Conservation (phyloP, 495 filamentous ascomycete genomes). For the Daldinia childiae region DNA sequence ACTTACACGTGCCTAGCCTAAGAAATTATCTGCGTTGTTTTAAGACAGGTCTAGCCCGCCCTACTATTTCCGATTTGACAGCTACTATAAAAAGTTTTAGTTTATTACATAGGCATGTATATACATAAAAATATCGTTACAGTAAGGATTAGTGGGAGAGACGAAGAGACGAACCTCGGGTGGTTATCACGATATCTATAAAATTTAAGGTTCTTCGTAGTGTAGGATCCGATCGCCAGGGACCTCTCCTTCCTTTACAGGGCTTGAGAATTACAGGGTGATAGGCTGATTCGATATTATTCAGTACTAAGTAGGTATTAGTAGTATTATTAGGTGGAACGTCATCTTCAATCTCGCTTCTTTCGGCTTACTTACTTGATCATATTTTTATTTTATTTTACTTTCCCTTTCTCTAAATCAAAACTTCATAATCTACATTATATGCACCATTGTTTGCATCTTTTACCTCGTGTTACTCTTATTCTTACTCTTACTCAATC, state of each 20-base stretch:
- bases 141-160: slow-evolving; percentile 14
- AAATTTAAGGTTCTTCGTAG: slow-evolving; percentile 10
- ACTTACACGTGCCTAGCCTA: not conserved
- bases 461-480: not conserved
- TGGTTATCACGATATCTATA: slow-evolving; percentile 22
- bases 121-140: not conserved
- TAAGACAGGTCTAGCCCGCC: not conserved
- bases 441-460: not conserved
- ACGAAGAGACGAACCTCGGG: slow-evolving; percentile 16
- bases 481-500: no score
- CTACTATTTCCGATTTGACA: not conserved
- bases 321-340: slow-evolving; percentile 17
- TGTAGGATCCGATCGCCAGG: not conserved
- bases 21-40: not conserved
- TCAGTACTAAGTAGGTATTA: not conserved
- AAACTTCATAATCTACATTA: not conserved
- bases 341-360: slow-evolving; percentile 26
- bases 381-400: not conserved
- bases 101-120: no score
- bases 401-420: not conserved
- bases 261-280: not conserved
- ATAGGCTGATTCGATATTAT: slow-evolving; percentile 4
- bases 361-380: slow-evolving; percentile 1
- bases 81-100: no score
- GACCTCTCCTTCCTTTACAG: slow-evolving; percentile 15